These are phyloP conservation scores for Mucor plumbeus DNA, from an alignment of 371 early-diverging fungal species.

Conservation along the genomic window DNA sequence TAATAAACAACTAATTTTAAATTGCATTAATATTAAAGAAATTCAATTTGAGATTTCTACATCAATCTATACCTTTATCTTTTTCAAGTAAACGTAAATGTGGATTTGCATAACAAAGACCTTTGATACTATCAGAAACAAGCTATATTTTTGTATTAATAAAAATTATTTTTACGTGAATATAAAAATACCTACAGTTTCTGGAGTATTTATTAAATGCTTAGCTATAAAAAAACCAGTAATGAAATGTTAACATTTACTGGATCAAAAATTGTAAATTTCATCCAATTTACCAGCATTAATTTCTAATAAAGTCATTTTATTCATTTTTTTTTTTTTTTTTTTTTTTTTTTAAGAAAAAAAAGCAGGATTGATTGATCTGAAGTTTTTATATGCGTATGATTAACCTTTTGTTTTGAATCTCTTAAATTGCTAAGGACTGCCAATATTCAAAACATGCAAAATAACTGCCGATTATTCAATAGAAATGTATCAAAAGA, in stretches of 20 bases:
- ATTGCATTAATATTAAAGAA: too few relatives aligned
- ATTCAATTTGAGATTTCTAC: too few relatives aligned
- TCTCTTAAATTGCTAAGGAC: neutral
- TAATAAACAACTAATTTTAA: slow-evolving; percentile 52
- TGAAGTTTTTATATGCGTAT: neutral
- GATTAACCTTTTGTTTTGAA: neutral
- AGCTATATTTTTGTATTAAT: slow-evolving; percentile 22
- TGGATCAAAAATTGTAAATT: neutral
- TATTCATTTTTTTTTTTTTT: neutral
- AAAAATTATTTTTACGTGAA: neutral
- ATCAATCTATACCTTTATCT: slow-evolving; percentile 35
- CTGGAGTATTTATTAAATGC: slow-evolving; percentile 45
- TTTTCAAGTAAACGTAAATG: slow-evolving; percentile 37
- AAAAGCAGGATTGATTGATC: neutral
- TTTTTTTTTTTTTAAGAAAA: too few relatives aligned
- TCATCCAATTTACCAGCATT: neutral
- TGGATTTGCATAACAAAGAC: slow-evolving; percentile 49
- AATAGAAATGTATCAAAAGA: neutral
- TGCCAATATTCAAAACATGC: neutral
- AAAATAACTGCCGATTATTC: neutral
- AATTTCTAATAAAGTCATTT: neutral
- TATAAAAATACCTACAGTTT: slow-evolving; percentile 26
- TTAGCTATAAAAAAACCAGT: slow-evolving; percentile 27
- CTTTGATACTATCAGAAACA: slow-evolving; percentile 45
- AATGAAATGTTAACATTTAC: neutral